Percentiles rank a stretch among this genome's conserved stretches.
Evolutionary conservation across 2,329 filamentous ascomycete genomes (phyloP).

Genomic region (Clarireedia homoeocarpa): DNA sequence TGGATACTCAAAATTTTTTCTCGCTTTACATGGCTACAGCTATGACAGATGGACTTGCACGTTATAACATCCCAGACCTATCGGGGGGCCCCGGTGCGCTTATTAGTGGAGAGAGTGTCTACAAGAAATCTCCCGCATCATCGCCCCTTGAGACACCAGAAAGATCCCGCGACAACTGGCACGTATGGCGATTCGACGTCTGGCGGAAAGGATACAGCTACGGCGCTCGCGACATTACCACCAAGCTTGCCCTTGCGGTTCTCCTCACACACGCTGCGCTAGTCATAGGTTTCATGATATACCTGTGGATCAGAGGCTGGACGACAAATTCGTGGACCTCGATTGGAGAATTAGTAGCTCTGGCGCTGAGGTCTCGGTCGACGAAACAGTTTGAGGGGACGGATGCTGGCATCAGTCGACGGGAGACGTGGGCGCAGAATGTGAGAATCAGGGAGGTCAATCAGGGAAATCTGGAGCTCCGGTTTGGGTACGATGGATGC

Average conservation of each 20-base stretch:
- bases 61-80: neutral
- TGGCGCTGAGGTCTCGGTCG: neutral
- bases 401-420: neutral
- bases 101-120: too few species aligned
- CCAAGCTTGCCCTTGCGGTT: neutral
- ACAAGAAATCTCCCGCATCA: neutral
- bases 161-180: neutral
- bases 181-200: neutral
- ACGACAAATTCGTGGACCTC: neutral
- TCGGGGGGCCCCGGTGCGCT: too few species aligned
- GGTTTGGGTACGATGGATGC: neutral
- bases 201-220: neutral
- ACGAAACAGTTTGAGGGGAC: neutral
- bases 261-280: neutral
- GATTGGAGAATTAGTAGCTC: neutral
- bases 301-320: neutral
- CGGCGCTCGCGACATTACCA: neutral
- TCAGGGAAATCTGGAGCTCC: neutral
- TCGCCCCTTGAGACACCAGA: neutral
- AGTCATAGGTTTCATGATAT: neutral
- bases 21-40: neutral
- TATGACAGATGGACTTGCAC: neutral
- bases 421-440: neutral
- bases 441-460: neutral
- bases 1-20: neutral